phyloP scores from a whole-genome alignment of 441 rosid species.

The Capsella rubella region DNA sequence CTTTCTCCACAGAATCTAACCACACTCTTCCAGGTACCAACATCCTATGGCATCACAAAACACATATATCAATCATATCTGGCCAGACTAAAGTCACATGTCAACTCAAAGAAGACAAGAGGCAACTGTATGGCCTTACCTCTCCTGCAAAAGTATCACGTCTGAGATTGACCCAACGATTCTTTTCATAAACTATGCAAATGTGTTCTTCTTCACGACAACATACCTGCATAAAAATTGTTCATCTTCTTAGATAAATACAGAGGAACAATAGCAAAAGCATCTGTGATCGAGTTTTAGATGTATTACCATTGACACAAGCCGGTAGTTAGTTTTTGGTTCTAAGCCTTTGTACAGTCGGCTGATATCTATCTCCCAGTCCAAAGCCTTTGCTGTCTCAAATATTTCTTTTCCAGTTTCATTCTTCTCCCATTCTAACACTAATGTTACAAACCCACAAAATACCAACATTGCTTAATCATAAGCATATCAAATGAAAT shows the following conservation, averaged over 20 bases:
- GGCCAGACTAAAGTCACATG: neutral
- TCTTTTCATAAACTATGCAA: neutral
- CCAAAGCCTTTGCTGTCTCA: neutral
- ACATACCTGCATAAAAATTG: neutral
- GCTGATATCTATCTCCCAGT: slow-evolving; percentile 9
- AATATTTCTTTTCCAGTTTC: slow-evolving; percentile 4
- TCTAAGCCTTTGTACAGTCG: neutral
- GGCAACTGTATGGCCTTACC: neutral
- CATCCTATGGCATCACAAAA: slow-evolving; percentile 1
- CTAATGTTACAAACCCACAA: slow-evolving; percentile 1
- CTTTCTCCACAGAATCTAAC: slow-evolving; percentile 4
- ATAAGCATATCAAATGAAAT: neutral
- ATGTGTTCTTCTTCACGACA: neutral
- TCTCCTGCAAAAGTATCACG: neutral
- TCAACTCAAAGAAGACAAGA: neutral
- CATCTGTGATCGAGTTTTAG: neutral
- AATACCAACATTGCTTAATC: neutral
- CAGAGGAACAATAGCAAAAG: neutral
- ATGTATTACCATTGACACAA: slow-evolving; percentile 15
- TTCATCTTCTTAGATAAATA: neutral
- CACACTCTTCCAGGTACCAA: neutral
- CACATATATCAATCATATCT: neutral
- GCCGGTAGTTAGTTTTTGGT: neutral
- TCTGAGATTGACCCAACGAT: slow-evolving; percentile 8
- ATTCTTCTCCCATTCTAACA: slow-evolving; percentile 10